A percentile compares a stretch with the other conserved stretches of the same genome.
Evolutionary conservation across 148 eudicot genomes (phyloP).

Genomic region (Rhododendron henanense): DNA sequence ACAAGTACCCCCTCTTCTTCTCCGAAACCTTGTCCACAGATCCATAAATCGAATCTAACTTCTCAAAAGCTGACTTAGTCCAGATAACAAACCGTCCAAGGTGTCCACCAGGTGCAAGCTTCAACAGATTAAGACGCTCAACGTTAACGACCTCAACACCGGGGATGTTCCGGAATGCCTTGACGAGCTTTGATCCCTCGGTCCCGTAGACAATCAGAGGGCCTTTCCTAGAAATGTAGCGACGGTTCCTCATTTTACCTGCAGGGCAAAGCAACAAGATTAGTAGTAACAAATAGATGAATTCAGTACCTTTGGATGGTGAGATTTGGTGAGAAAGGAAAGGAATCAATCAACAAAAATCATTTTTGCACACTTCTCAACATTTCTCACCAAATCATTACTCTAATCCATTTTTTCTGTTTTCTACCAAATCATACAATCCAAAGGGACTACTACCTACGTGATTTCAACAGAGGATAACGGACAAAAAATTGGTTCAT

Average conservation of each 20-base stretch:
- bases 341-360: too few relatives aligned
- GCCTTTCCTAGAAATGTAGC: conserved; percentile 66
- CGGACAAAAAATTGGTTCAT: not conserved
- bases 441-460: not conserved
- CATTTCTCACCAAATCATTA: not conserved
- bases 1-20: conserved; percentile 66
- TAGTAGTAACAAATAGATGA: not conserved
- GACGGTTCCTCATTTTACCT: conserved; percentile 66
- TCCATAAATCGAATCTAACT: conserved; percentile 70
- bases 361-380: too few relatives aligned
- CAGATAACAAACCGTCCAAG: conserved; percentile 78
- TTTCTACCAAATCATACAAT: not conserved
- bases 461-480: not conserved
- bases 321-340: not conserved
- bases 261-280: not conserved
- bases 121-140: conserved; percentile 62
- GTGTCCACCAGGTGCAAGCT: conserved; percentile 90
- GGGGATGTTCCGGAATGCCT: conserved; percentile 74
- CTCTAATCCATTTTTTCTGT: not conserved
- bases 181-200: conserved; percentile 69
- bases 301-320: not conserved
- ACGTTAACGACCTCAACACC: conserved; percentile 76
- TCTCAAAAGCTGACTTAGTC: conserved; percentile 84
- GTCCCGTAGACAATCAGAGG: conserved; percentile 71
- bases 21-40: conserved; percentile 63